A percentile compares a stretch with the other conserved stretches of the same genome.
Conservation (phyloP, 2,329 filamentous ascomycete genomes). For the Graphiopsis chlorocephala region DNA sequence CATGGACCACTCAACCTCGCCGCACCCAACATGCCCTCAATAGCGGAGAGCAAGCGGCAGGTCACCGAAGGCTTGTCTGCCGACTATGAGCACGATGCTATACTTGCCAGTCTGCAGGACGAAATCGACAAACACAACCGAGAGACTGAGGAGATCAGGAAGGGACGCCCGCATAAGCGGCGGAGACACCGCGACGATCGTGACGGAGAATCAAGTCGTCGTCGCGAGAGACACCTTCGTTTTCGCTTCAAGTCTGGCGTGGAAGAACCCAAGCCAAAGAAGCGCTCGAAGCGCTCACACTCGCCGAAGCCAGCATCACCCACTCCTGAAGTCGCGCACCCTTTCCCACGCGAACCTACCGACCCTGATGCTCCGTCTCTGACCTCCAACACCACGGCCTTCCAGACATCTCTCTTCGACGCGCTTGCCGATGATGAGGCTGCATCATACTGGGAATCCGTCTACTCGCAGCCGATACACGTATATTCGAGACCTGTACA, state of each 20-base stretch:
- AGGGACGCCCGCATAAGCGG: slow-evolving; percentile 2
- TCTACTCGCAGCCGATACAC: slow-evolving; percentile 96
- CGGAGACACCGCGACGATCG: slow-evolving; percentile 15
- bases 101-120: slow-evolving; percentile 29
- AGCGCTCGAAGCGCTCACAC: slow-evolving; percentile 20
- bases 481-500: slow-evolving; percentile 66
- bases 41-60: slow-evolving; percentile 32
- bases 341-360: slow-evolving; percentile 33
- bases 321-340: slow-evolving; percentile 26
- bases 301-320: slow-evolving; percentile 12
- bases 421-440: slow-evolving; percentile 96
- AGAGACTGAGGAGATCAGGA: slow-evolving; percentile 18
- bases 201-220: slow-evolving; percentile 7
- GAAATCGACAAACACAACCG: slow-evolving; percentile 35
- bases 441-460: slow-evolving; percentile 87
- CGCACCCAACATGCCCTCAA: slow-evolving; percentile 29
- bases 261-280: slow-evolving; percentile 25
- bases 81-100: slow-evolving; percentile 32
- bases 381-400: slow-evolving; percentile 59
- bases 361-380: slow-evolving; percentile 17
- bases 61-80: slow-evolving; percentile 28
- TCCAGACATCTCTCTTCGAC: slow-evolving; percentile 92
- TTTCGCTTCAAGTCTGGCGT: slow-evolving; percentile 34
- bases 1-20: neutral
- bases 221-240: slow-evolving; percentile 5